These are phyloP conservation scores for Coemansia sp. DNA, from an alignment of 192 early-diverging fungal genomes.

Conservation along the genomic window DNA sequence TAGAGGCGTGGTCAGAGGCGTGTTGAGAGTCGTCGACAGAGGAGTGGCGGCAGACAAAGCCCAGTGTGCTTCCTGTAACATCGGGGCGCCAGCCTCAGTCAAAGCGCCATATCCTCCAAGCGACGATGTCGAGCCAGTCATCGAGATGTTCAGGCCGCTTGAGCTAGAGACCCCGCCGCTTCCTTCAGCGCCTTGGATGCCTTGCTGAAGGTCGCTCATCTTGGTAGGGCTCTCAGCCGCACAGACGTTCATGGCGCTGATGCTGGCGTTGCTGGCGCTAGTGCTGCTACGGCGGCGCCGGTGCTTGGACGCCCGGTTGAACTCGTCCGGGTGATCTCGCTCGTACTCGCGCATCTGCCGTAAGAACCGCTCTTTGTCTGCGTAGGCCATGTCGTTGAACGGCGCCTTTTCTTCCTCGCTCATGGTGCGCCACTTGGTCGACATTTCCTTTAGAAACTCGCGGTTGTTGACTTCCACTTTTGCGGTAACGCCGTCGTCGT, in stretches of 20 bases:
- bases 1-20: constrained; percentile 28
- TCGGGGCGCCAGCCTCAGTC: constrained; percentile 4
- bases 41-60: constrained; percentile 13
- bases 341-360: constrained; percentile 49
- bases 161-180: background rate
- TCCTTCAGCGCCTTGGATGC: background rate
- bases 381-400: constrained; percentile 39
- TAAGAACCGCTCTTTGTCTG: constrained; percentile 52
- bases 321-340: constrained; percentile 41
- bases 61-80: background rate
- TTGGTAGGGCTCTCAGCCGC: background rate
- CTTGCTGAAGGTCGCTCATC: constrained; percentile 1
- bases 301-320: constrained; percentile 16
- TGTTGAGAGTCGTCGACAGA: constrained; percentile 23
- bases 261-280: constrained; percentile 20
- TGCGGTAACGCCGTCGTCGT: constrained; percentile 19
- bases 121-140: constrained; percentile 3
- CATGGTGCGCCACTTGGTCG: constrained; percentile 46
- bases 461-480: constrained; percentile 47
- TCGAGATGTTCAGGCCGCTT: constrained; percentile 30
- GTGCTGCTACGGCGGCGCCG: constrained; percentile 40
- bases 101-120: constrained; percentile 1
- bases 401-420: constrained; percentile 47
- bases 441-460: constrained; percentile 55
- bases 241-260: constrained; percentile 1